Percentiles rank a stretch among this genome's conserved stretches.
These are phyloP conservation scores for Thermochaetoides thermophila DNA, from an alignment of 495 filamentous ascomycete genomes.

Conservation along the genomic window DNA sequence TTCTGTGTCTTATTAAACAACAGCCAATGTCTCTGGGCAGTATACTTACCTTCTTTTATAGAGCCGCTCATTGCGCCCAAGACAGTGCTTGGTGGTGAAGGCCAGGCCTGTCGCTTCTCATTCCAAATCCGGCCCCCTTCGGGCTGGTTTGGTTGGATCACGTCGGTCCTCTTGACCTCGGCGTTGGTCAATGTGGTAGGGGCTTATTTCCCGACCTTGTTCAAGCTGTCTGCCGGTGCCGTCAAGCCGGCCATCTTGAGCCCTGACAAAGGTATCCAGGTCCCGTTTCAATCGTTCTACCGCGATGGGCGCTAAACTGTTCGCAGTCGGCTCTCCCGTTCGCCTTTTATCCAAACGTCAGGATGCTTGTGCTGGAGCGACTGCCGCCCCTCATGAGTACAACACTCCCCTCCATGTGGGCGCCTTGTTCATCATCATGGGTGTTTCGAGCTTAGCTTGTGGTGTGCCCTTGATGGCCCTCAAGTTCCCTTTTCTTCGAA, in stretches of 20 bases:
- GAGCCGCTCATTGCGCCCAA: slow-evolving; percentile 13
- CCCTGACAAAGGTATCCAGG: not conserved
- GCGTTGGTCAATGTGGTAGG: slow-evolving; percentile 10
- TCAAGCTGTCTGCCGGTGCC: not conserved
- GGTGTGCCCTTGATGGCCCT: slow-evolving; percentile 40
- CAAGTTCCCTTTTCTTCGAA: slow-evolving; percentile 28
- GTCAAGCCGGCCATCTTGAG: slow-evolving; percentile 1
- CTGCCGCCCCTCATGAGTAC: slow-evolving; percentile 31
- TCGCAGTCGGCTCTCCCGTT: slow-evolving; percentile 1
- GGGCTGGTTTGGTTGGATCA: slow-evolving; percentile 18
- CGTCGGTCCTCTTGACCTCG: slow-evolving; percentile 14
- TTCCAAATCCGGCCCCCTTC: slow-evolving; percentile 5
- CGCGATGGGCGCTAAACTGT: not conserved
- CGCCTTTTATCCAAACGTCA: slow-evolving; percentile 6
- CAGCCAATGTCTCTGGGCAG: not conserved
- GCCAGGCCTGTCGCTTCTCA: slow-evolving; percentile 12
- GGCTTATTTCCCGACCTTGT: slow-evolving; percentile 2
- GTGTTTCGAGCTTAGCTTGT: slow-evolving; percentile 49
- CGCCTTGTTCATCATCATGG: slow-evolving; percentile 58
- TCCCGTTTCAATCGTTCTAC: not conserved
- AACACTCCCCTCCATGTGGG: slow-evolving; percentile 57
- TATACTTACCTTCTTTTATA: slow-evolving; percentile 1
- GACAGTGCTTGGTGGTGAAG: slow-evolving; percentile 20
- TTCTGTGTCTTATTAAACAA: no score
- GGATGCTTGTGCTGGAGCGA: slow-evolving; percentile 7